Base-by-base conservation (phyloP, 495 filamentous ascomycete species). In the Penicillium longicatenatum region DNA sequence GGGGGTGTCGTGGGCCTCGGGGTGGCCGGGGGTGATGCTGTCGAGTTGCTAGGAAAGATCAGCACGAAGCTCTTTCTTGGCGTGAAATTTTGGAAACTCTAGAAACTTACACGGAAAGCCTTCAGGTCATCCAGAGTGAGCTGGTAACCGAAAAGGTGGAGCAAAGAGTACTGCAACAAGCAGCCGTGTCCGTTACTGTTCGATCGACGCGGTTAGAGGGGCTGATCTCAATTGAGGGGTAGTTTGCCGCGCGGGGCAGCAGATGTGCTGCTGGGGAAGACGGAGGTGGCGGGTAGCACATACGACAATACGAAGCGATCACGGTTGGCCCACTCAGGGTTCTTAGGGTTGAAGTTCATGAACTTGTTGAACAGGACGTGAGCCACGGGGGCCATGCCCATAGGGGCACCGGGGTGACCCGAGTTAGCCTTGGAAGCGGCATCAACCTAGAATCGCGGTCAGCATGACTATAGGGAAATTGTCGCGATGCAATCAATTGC, bases 321-420 rank as follows among this genome's bases (percentile, higher is more conserved):
- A 56, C 94, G 87, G 84, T 98, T 98, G 64, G 89, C 69, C 93
- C 92, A 99, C 59, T 93, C 82, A 54, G 95, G 92, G 84, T 96
- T 97, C 86, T 96, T 92, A 60, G 94, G 94, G 87, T 99, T 99
- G 84, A 97, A 99, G 69, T 76, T 94, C 94, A 99, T 92, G 84
- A 97, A 92, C 76, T 91, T 93, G 84, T 96, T 96, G 82, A 91
- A 99, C 64, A 99, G 89, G 69, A 99, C 89, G 84, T 99, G 94
- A 75, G 94, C 86, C 67, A 93, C 86, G 46, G 95, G 94, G 68
- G 94, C 94, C 94, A 98, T 91, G 79, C 93, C 93, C 93, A 99
- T 99, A 65, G 94, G 94, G 67, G 94, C 94, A 82, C 94, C 94
- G 72, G 94, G 94, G 81, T 99, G 94, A 70, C 94, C 94, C 63